Conservation (phyloP, 441 rosid genomes). For the Pelargonium australe region DNA sequence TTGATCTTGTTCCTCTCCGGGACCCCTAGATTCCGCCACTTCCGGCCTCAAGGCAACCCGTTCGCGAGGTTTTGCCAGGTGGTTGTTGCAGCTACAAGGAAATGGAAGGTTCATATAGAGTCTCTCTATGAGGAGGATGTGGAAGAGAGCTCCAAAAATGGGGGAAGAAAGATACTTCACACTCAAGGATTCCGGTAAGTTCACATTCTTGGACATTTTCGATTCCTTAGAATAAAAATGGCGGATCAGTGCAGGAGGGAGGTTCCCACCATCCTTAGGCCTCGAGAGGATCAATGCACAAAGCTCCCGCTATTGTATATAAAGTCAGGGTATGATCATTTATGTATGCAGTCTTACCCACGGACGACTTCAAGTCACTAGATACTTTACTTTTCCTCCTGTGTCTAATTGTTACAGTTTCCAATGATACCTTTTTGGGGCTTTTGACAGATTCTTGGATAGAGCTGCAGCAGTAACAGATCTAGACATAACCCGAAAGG, state of each 20-base stretch:
- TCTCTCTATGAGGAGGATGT: slow-evolving; percentile 31
- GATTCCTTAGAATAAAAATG: no score
- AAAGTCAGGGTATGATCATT: no score
- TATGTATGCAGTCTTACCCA: no score
- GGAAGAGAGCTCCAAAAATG: slow-evolving; percentile 26
- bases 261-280: no score
- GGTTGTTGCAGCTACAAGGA: slow-evolving; percentile 68
- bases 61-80: slow-evolving; percentile 75
- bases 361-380: no score
- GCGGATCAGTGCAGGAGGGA: no score
- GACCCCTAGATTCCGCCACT: slow-evolving; percentile 34
- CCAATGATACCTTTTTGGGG: background rate
- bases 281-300: no score
- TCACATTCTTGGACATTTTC: background rate
- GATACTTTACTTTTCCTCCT: no score
- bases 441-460: slow-evolving; percentile 65
- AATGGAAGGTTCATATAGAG: slow-evolving; percentile 46
- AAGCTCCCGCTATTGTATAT: no score
- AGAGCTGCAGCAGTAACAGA: slow-evolving; percentile 71
- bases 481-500: slow-evolving; percentile 58
- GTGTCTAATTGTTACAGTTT: no score
- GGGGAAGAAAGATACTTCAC: slow-evolving; percentile 48
- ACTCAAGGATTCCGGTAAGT: slow-evolving; percentile 58
- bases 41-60: slow-evolving; percentile 83
- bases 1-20: slow-evolving; percentile 68